These are phyloP conservation scores for Podospora pseudocomata DNA, from an alignment of 495 filamentous ascomycete genomes.

Conservation along the genomic window DNA sequence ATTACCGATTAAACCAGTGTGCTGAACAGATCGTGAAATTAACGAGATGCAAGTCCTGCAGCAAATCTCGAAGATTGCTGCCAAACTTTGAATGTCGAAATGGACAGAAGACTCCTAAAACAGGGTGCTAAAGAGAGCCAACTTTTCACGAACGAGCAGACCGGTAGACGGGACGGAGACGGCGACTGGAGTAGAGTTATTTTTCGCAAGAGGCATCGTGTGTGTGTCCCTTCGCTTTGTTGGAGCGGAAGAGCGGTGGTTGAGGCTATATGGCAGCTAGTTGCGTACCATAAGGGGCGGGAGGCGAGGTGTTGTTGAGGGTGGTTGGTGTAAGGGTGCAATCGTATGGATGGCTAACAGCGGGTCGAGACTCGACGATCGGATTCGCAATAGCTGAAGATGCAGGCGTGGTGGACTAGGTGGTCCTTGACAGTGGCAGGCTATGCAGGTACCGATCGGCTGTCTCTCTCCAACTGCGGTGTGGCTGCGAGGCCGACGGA, in stretches of 20 bases:
- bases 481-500: slow-evolving; percentile 16
- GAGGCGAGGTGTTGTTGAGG: slow-evolving; percentile 6
- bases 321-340: not conserved
- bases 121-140: slow-evolving; percentile 35
- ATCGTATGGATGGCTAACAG: not conserved
- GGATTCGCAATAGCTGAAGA: slow-evolving; percentile 8
- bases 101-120: slow-evolving; percentile 44
- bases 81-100: slow-evolving; percentile 40
- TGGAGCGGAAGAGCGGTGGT: slow-evolving; percentile 24
- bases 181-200: slow-evolving; percentile 52
- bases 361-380: slow-evolving; percentile 12
- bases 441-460: slow-evolving; percentile 16
- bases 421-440: slow-evolving; percentile 4
- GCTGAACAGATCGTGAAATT: slow-evolving; percentile 40
- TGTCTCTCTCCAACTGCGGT: slow-evolving; percentile 7
- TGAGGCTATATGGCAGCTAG: slow-evolving; percentile 38
- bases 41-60: slow-evolving; percentile 40
- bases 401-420: slow-evolving; percentile 3
- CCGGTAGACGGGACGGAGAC: slow-evolving; percentile 53
- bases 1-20: slow-evolving; percentile 47
- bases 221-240: slow-evolving; percentile 36
- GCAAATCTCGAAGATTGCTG: slow-evolving; percentile 30
- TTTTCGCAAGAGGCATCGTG: slow-evolving; percentile 53
- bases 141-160: slow-evolving; percentile 52
- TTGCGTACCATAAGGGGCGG: slow-evolving; percentile 33